Evolutionary conservation across 1,284 basidiomycete species (phyloP).

Genomic region (Moesziomyces globuligerus): DNA sequence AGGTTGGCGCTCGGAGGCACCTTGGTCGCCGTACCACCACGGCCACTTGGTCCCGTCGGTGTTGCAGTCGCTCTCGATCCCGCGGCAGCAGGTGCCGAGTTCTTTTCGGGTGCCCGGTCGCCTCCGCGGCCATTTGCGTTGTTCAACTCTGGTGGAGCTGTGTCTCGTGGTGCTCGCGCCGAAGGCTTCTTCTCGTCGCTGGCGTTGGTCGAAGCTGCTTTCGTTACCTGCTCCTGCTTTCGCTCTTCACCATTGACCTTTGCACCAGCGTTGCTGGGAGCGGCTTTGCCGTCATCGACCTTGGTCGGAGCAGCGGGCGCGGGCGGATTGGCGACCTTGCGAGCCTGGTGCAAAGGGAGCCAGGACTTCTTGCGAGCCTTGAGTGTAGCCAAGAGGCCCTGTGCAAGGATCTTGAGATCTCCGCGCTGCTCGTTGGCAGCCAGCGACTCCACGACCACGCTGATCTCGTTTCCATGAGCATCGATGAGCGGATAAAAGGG

Average conservation of each 20-base stretch:
- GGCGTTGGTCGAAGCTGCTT: neutral
- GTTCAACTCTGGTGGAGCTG: neutral
- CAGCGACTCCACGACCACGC: constrained; percentile 45
- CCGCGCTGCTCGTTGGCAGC: constrained; percentile 55
- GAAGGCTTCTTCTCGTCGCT: neutral
- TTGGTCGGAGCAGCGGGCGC: constrained; percentile 7
- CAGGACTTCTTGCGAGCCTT: constrained; percentile 56
- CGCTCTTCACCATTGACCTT: constrained; percentile 9
- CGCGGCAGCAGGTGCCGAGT: constrained; percentile 5
- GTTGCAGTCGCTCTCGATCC: constrained; percentile 7
- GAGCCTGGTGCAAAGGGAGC: constrained; percentile 38
- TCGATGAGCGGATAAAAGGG: constrained; percentile 57
- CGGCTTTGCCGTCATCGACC: neutral
- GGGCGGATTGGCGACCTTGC: constrained; percentile 24
- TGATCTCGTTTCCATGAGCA: constrained; percentile 51
- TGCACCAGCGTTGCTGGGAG: neutral
- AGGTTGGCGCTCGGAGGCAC: constrained; percentile 35
- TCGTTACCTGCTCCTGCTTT: constrained; percentile 7
- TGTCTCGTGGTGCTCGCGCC: constrained; percentile 4
- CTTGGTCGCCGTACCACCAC: constrained; percentile 14
- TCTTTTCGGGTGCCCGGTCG: constrained; percentile 11
- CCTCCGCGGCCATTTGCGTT: constrained; percentile 7
- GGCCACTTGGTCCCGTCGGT: constrained; percentile 9
- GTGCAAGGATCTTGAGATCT: constrained; percentile 64
- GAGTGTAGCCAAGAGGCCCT: constrained; percentile 63